Evolutionary conservation across 2,329 filamentous ascomycete genomes (phyloP).

Genomic region (Thielaviopsis musarum): DNA sequence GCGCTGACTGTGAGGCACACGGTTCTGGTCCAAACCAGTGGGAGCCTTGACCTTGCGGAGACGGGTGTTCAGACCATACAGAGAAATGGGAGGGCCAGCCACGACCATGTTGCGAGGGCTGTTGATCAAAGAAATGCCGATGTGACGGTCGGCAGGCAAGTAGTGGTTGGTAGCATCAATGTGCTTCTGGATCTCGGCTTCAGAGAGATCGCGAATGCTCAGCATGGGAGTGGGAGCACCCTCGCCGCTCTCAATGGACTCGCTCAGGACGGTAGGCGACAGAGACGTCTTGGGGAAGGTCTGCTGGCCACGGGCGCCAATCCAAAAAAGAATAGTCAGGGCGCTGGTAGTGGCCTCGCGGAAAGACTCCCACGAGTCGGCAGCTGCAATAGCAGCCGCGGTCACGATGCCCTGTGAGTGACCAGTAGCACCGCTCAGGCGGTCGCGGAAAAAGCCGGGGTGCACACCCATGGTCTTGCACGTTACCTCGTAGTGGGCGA

Average conservation of each 20-base stretch:
- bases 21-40: slow-evolving; percentile 90
- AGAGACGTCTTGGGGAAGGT: slow-evolving; percentile 91
- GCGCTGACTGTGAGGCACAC: slow-evolving; percentile 84
- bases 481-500: slow-evolving; percentile 88
- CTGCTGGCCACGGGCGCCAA: slow-evolving; percentile 90
- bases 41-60: slow-evolving; percentile 93
- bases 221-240: slow-evolving; percentile 95
- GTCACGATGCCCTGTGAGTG: slow-evolving; percentile 95
- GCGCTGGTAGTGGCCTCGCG: slow-evolving; percentile 62
- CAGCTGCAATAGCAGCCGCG: slow-evolving; percentile 77
- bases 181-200: slow-evolving; percentile 81
- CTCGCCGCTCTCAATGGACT: slow-evolving; percentile 87
- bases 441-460: slow-evolving; percentile 72
- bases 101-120: slow-evolving; percentile 95
- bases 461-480: slow-evolving; percentile 82
- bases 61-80: slow-evolving; percentile 90
- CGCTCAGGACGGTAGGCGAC: slow-evolving; percentile 75
- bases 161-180: slow-evolving; percentile 96
- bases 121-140: slow-evolving; percentile 89
- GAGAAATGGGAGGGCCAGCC: slow-evolving; percentile 83
- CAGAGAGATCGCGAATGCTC: slow-evolving; percentile 84
- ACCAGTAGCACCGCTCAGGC: slow-evolving; percentile 76
- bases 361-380: slow-evolving; percentile 86
- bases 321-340: slow-evolving; percentile 94
- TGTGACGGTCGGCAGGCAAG: slow-evolving; percentile 79